Evolutionary conservation across 2,329 filamentous ascomycete species (phyloP).

Genomic region (Thermothelomyces thermophilus): DNA sequence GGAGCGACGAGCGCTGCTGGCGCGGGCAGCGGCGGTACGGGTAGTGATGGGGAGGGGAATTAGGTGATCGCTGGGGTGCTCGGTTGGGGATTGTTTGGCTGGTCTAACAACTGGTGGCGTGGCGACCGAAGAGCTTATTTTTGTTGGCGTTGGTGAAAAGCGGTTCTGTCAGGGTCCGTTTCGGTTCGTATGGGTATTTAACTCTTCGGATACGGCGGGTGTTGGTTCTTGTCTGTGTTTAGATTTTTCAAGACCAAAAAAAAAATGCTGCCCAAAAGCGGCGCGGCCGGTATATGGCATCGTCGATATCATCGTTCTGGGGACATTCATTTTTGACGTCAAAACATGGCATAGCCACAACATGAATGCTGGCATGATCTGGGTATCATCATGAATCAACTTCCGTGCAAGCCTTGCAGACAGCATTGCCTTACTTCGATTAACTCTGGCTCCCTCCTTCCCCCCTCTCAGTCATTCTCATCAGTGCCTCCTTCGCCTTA

Average conservation of each 20-base stretch:
- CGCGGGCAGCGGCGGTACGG: neutral
- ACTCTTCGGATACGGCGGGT: neutral
- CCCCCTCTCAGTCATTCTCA: neutral
- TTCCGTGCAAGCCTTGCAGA: too few species aligned
- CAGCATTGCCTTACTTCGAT: too few species aligned
- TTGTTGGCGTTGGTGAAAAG: neutral
- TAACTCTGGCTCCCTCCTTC: neutral
- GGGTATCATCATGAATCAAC: slow-evolving; percentile 8
- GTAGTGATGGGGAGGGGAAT: slow-evolving; percentile 8
- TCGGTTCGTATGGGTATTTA: neutral
- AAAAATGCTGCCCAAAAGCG: neutral
- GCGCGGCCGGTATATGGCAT: slow-evolving; percentile 1
- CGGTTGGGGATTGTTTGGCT: slow-evolving; percentile 2
- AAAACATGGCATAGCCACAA: slow-evolving; percentile 2
- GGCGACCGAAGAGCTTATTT: neutral
- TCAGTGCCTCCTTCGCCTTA: slow-evolving; percentile 34
- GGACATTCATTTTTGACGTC: slow-evolving; percentile 1
- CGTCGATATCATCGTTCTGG: neutral
- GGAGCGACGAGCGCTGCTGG: slow-evolving; percentile 27
- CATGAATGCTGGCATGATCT: slow-evolving; percentile 6
- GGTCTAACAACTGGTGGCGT: neutral
- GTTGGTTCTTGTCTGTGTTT: neutral
- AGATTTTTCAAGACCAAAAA: too few species aligned
- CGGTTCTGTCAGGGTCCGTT: neutral
- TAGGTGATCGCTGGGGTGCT: slow-evolving; percentile 4